These are phyloP conservation scores for Austroboletus novae-zelandiae DNA, from an alignment of 1,284 basidiomycete genomes.

Conservation along the genomic window DNA sequence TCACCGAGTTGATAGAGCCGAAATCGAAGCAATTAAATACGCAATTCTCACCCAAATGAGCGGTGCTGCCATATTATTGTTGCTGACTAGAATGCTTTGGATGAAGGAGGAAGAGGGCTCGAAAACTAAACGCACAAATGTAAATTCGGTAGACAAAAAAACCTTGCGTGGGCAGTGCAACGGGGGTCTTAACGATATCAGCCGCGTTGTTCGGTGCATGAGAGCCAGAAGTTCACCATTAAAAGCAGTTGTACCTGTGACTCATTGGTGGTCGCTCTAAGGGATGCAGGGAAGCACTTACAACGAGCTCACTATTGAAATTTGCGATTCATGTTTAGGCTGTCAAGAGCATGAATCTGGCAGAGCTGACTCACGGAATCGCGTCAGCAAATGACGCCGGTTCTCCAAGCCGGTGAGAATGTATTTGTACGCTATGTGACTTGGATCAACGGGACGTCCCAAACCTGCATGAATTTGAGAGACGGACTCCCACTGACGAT, in stretches of 20 bases:
- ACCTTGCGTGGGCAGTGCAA: slow-evolving; percentile 5
- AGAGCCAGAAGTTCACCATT: neutral
- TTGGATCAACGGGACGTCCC: neutral
- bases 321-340: neutral
- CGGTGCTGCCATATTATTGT: neutral
- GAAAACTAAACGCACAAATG: neutral
- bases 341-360: neutral
- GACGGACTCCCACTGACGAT: slow-evolving; percentile 2
- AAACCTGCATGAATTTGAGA: neutral
- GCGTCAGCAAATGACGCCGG: neutral
- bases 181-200: slow-evolving; percentile 1
- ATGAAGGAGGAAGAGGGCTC: neutral
- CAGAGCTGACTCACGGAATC: neutral
- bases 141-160: slow-evolving; percentile 1
- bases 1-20: slow-evolving; percentile 3
- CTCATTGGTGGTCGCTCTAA: neutral
- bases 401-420: neutral
- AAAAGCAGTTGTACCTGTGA: neutral
- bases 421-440: slow-evolving; percentile 3
- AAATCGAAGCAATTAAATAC: neutral
- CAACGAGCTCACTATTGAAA: neutral
- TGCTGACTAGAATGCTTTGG: neutral
- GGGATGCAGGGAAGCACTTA: neutral
- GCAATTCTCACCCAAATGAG: slow-evolving; percentile 1
- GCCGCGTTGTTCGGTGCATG: neutral